Base-by-base conservation (phyloP, 148 eudicot genomes). In the Chenopodium quinoa region DNA sequence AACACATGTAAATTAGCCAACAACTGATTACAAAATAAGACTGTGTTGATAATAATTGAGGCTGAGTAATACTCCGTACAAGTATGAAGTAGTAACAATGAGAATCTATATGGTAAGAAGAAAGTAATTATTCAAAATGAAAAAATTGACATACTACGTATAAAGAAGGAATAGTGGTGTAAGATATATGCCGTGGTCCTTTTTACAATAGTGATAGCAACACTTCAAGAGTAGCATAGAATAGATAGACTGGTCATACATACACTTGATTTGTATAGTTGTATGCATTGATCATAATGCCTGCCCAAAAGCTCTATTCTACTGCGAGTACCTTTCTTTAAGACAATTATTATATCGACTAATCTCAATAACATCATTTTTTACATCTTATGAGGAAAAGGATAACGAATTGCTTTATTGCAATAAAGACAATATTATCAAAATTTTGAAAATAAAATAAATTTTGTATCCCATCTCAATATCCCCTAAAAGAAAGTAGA, bases 141-240 rank as follows among this genome's bases (percentile, higher is more conserved):
- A 54, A 54, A 54, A 54, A 56, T 70, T 82, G 80, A 68, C 75
- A 70, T 34, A 34, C 5, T 2, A 34, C 1, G 44, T 4, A 5
- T 5, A 6, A 40, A 40, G 44, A 40, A 40, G 44, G 44, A 5
- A 40, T 40, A 40, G 44, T 40, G 44, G 44, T 40, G 44, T 40
- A 17, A 54, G 62, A 56, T 87, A 81, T 76, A 83, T 83, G 83
- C 86, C 83, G 85, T 87, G 88, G 88, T 85, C 86, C 81, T 81
- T 25, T 69, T 68, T 25, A 8, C 82, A 31, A 75, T 77, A 77
- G 5, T 78, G 80, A 83, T 79, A 72, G 84, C 77, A 77, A 79
- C 79, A 60, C 67, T 73, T 66, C 85, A 85, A 56, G 76, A 74
- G 54, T 66, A 75, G 82, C 85, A 20, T 40, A 5, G 44, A 7